Evolutionary conservation across 169 alveolate genomes (phyloP).

Genomic region (Perkinsus chesapeaki): DNA sequence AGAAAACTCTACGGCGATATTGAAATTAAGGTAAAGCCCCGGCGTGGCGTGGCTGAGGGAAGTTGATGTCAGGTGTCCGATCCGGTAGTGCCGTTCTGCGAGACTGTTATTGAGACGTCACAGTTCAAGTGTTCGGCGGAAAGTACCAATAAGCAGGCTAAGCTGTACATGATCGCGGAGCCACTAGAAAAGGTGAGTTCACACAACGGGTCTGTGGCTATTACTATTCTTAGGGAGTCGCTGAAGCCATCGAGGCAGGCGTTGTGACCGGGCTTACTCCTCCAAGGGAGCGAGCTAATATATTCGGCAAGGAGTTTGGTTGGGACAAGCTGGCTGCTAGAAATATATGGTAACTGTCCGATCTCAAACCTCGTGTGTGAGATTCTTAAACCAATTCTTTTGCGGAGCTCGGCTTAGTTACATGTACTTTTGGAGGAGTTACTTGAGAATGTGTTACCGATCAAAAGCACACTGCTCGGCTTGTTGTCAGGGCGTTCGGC

Average conservation of each 20-base stretch:
- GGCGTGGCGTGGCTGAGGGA: conserved; percentile 22
- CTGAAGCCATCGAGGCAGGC: conserved; percentile 70
- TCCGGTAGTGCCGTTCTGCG: conserved; percentile 86
- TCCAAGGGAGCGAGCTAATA: neutral
- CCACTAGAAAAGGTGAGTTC: conserved; percentile 78
- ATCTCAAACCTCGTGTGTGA: neutral
- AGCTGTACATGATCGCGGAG: conserved; percentile 84
- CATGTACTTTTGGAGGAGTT: too few relatives aligned
- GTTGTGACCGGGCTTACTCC: conserved; percentile 35
- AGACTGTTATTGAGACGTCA: conserved; percentile 90
- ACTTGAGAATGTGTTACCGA: too few relatives aligned
- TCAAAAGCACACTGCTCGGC: too few relatives aligned
- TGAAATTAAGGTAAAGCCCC: conserved; percentile 94
- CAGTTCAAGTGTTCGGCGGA: conserved; percentile 89
- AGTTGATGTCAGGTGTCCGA: conserved; percentile 30
- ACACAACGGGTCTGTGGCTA: neutral
- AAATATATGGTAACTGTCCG: conserved; percentile 87
- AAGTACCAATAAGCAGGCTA: conserved; percentile 89
- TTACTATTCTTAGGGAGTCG: conserved; percentile 45
- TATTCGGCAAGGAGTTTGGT: conserved; percentile 63
- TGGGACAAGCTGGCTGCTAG: conserved; percentile 94
- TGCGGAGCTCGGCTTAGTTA: too few relatives aligned
- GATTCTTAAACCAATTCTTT: neutral
- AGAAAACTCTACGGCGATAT: conserved; percentile 93
- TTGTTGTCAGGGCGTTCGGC: neutral